These are phyloP conservation scores for Colletotrichum godetiae DNA, from an alignment of 2,329 filamentous ascomycete species.

Conservation along the genomic window DNA sequence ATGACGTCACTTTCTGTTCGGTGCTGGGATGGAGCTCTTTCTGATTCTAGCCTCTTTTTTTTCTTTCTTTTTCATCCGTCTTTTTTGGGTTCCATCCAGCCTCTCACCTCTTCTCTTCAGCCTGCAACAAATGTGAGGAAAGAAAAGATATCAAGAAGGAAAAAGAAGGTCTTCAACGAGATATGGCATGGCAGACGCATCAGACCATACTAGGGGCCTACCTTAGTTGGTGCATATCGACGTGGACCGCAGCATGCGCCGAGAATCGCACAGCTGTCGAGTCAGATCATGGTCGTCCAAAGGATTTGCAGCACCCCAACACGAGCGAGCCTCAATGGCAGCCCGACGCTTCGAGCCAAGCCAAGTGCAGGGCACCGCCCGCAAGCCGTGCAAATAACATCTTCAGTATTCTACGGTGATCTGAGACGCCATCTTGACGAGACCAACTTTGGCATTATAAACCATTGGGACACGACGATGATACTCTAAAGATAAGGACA, in stretches of 20 bases:
- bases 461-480: background rate
- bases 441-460: background rate
- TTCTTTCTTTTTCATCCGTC: too few relatives aligned
- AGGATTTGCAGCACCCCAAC: background rate
- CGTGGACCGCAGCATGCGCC: background rate
- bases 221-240: background rate
- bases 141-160: background rate
- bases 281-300: background rate
- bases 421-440: background rate
- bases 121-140: background rate
- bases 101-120: background rate
- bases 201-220: background rate
- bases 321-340: background rate
- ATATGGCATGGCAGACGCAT: background rate
- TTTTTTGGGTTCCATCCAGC: background rate
- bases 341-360: background rate
- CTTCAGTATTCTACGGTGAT: background rate
- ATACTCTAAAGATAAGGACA: background rate
- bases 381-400: background rate
- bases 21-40: conserved; percentile 26
- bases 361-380: background rate
- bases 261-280: background rate
- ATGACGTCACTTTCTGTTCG: conserved; percentile 12
- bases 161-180: background rate
- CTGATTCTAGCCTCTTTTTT: conserved; percentile 4